phyloP scores from a whole-genome alignment of 164 flowering plant genomes.

The Berberis thunbergii region DNA sequence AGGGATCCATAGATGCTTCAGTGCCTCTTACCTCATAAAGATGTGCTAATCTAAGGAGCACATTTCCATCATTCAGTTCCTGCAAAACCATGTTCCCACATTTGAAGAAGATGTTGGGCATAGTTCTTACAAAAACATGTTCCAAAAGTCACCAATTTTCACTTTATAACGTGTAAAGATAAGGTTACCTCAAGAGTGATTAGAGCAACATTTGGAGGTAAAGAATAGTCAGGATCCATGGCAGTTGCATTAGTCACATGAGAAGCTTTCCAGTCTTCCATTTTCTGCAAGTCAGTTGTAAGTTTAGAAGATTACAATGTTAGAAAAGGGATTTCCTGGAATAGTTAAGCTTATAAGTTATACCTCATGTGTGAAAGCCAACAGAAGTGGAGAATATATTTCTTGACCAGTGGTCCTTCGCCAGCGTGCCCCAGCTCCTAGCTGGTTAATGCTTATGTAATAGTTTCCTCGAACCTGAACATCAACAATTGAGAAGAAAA shows the following conservation, averaged over 20 bases:
- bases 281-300: conserved; percentile 28
- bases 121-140: too few relatives aligned
- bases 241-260: conserved; percentile 30
- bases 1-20: too few relatives aligned
- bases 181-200: conserved; percentile 75
- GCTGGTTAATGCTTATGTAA: conserved; percentile 44
- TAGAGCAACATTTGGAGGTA: conserved; percentile 78
- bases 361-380: conserved; percentile 78
- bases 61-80: too few relatives aligned
- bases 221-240: conserved; percentile 57
- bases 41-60: too few relatives aligned
- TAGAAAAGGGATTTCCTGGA: too few relatives aligned
- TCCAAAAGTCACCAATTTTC: not conserved
- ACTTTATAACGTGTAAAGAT: not conserved
- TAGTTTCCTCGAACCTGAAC: conserved; percentile 70
- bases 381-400: conserved; percentile 69
- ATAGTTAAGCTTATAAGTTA: conserved; percentile 4
- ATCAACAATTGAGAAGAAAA: not conserved
- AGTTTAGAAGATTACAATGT: not conserved
- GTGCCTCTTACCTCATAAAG: too few relatives aligned
- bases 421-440: conserved; percentile 67
- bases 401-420: conserved; percentile 69
- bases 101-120: too few relatives aligned
- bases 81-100: too few relatives aligned
- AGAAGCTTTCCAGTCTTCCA: conserved; percentile 51